Evolutionary conservation across 83 land plant genomes (phyloP).

Genomic region (Isoetes engelmannii): DNA sequence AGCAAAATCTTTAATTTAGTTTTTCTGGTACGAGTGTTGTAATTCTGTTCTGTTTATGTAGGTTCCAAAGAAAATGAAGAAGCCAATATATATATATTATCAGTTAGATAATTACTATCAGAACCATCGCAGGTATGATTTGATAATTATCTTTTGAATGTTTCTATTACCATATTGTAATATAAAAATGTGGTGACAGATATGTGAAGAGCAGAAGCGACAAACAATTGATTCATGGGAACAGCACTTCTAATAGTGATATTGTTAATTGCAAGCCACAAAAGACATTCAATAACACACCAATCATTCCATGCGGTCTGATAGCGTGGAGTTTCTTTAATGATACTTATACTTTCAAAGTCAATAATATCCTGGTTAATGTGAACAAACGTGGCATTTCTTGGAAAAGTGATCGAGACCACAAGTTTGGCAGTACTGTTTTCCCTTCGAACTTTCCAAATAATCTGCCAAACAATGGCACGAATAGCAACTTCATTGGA

Average conservation of each 20-base stretch:
- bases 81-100: conserved; percentile 36
- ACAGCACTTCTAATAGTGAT: conserved; percentile 8
- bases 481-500: conserved; percentile 18
- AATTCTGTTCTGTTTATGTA: not conserved
- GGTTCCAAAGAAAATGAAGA: conserved; percentile 25
- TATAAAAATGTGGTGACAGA: conserved; percentile 15
- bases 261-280: conserved; percentile 23
- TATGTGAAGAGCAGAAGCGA: conserved; percentile 67
- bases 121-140: conserved; percentile 25
- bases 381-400: conserved; percentile 32
- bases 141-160: not conserved
- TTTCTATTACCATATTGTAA: not conserved
- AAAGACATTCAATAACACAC: not conserved
- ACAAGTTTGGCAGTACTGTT: conserved; percentile 24
- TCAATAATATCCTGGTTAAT: not conserved
- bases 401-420: conserved; percentile 33
- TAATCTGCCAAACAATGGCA: conserved; percentile 11
- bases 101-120: conserved; percentile 34
- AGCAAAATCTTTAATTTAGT: not conserved
- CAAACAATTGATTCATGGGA: conserved; percentile 30
- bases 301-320: conserved; percentile 34
- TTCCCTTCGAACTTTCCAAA: conserved; percentile 26
- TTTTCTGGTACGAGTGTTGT: not conserved
- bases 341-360: conserved; percentile 22
- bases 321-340: conserved; percentile 43